A percentile compares a stretch with the other conserved stretches of the same genome.
Conservation (phyloP, 2,329 filamentous ascomycete genomes). For the Fusarium sp. region DNA sequence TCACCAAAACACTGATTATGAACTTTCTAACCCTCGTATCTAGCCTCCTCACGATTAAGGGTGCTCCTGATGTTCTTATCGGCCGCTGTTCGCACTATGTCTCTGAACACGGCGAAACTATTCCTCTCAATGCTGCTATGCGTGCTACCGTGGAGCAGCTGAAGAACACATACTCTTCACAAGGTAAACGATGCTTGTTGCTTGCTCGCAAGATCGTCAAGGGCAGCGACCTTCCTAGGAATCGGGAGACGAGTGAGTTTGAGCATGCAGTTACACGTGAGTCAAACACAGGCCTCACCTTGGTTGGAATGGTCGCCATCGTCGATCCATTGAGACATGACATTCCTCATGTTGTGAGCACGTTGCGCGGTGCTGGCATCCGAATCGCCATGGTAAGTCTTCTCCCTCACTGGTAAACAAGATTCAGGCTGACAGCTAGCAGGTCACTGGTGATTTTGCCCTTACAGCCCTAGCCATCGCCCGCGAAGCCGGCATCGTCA, state of each 20-base stretch:
- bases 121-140: background rate
- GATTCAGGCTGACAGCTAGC: accelerated
- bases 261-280: conserved; percentile 53
- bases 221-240: conserved; percentile 37
- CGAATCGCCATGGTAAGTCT: conserved; percentile 76
- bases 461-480: conserved; percentile 80
- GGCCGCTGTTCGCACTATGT: conserved; percentile 50
- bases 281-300: conserved; percentile 61
- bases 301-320: conserved; percentile 80
- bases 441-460: conserved; percentile 80
- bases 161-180: conserved; percentile 1
- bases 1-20: accelerated
- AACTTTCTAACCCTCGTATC: background rate
- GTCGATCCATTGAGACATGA: conserved; percentile 82
- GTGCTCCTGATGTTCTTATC: conserved; percentile 79
- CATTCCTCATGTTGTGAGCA: conserved; percentile 73
- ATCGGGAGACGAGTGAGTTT: conserved; percentile 71
- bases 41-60: conserved; percentile 78
- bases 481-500: conserved; percentile 77
- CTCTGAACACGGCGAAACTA: background rate
- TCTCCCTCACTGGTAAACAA: accelerated
- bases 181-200: conserved; percentile 5
- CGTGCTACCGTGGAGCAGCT: background rate
- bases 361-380: conserved; percentile 75
- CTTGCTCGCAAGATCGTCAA: background rate